Evolutionary conservation across 1,284 basidiomycete genomes (phyloP).

Genomic region (Cutaneotrichosporon sp.): DNA sequence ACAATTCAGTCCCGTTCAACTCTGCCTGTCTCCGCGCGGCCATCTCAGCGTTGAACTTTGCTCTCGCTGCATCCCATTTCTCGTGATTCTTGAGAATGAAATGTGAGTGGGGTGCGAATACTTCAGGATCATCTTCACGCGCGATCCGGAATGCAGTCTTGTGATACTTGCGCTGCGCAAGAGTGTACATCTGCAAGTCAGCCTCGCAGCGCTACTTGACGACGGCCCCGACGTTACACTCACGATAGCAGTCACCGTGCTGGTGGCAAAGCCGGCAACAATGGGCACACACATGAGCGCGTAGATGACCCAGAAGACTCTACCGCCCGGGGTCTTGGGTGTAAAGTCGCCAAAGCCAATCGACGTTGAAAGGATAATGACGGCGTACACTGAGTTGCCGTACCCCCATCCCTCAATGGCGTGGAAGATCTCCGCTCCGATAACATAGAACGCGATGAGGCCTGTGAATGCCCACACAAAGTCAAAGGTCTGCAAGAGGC

Average conservation of each 20-base stretch:
- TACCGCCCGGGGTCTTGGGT: slow-evolving; percentile 35
- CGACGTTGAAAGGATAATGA: slow-evolving; percentile 44
- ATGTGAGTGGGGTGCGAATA: slow-evolving; percentile 42
- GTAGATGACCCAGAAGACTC: slow-evolving; percentile 49
- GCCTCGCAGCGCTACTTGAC: too few species aligned
- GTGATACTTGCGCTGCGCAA: slow-evolving; percentile 16
- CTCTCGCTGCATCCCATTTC: slow-evolving; percentile 18
- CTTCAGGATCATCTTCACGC: slow-evolving; percentile 27
- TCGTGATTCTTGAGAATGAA: slow-evolving; percentile 36
- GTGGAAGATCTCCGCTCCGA: slow-evolving; percentile 44
- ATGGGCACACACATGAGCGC: slow-evolving; percentile 50
- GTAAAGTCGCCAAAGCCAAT: slow-evolving; percentile 47
- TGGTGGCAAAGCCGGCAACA: slow-evolving; percentile 51
- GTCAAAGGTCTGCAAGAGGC: slow-evolving; percentile 43
- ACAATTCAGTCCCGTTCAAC: not conserved
- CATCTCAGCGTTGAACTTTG: not conserved
- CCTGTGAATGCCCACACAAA: slow-evolving; percentile 39
- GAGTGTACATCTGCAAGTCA: slow-evolving; percentile 20
- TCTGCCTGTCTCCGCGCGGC: not conserved
- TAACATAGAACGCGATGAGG: slow-evolving; percentile 46
- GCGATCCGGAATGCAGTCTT: slow-evolving; percentile 10
- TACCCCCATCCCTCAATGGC: slow-evolving; percentile 45
- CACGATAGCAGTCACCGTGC: slow-evolving; percentile 48
- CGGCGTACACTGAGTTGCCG: slow-evolving; percentile 32
- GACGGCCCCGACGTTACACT: too few species aligned